These are phyloP conservation scores for Claviceps capensis DNA, from an alignment of 2,329 filamentous ascomycete genomes.

Conservation along the genomic window DNA sequence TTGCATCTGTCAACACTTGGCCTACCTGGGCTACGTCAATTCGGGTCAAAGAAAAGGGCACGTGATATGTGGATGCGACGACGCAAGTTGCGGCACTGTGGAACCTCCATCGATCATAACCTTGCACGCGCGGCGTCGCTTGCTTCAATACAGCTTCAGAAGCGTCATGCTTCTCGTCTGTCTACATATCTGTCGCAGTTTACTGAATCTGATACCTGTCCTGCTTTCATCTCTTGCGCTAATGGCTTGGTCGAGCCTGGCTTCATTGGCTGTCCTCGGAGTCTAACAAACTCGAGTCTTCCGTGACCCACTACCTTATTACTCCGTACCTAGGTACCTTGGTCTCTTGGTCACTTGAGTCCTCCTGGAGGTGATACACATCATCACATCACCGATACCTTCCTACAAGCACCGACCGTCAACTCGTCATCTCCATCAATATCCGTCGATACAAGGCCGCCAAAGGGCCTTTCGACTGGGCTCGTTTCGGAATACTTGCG, in stretches of 20 bases:
- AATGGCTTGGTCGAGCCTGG: constrained; percentile 1
- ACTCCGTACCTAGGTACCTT: constrained; percentile 4
- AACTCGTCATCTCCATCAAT: neutral
- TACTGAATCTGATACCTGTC: neutral
- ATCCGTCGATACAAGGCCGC: neutral
- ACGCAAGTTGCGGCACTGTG: neutral
- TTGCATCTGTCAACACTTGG: no score
- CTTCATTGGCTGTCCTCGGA: constrained; percentile 1
- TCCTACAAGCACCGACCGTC: neutral
- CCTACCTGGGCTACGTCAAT: neutral
- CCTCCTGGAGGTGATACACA: constrained; percentile 8
- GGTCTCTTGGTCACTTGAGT: neutral
- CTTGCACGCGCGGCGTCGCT: constrained; percentile 5
- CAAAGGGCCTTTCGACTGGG: constrained; percentile 1
- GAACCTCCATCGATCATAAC: constrained; percentile 3
- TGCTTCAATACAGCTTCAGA: neutral
- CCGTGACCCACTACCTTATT: constrained; percentile 7
- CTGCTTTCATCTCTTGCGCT: constrained; percentile 3
- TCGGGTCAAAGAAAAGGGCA: neutral
- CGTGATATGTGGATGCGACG: constrained; percentile 1
- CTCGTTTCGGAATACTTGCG: constrained; percentile 6
- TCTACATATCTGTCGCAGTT: neutral
- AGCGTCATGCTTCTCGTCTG: neutral
- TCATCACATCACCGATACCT: constrained; percentile 2
- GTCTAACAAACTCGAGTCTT: constrained; percentile 6